Evolutionary conservation across 2,329 filamentous ascomycete genomes (phyloP), one percentile per base, ranked within the genome.

Genomic region (Ophiocordyceps sinensis): DNA sequence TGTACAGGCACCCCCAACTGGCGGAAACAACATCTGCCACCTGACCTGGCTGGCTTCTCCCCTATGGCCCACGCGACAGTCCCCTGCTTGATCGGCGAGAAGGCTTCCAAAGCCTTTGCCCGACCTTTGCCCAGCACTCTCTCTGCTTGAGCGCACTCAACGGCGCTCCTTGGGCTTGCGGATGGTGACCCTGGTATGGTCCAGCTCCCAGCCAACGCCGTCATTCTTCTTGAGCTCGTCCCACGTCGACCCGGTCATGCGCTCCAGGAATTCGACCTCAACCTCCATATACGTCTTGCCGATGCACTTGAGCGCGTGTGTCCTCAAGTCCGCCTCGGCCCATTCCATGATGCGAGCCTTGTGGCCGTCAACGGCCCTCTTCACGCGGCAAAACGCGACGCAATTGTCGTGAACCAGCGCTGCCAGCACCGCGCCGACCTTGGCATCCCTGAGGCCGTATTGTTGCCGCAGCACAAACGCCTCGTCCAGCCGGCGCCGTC

Each of bases 351-450:
- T 64, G 42, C 78, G 76, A 31, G 80, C 74, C 57, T 82, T 75
- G 60, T 94, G 83, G 9, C 84, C 85, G 63, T 95, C 86, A 28
- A 91, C 85, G 42, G 68, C 72, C 47, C 70, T 69, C 61, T 77
- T 79, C 37, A 83, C 65, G 47, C 75, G 72, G 67, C 82, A 83
- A 57, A 94, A 95, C 12, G 73, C 58, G 29, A 86, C 70, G 67
- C 85, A 96, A 56, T 96, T 84, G 52, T 91, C 86, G 47, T 81
- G 79, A 11, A 82, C 76, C 39, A 98, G 58, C 6, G 85, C 77
- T 15, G 65, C 64, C 14, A 98, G 65, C 23, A 84, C 71, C 5
- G 66, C 66, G 51, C 85, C 78, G 1, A 95, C 69, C 41, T 79
- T 75, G n/a, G 68, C 57, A 54, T 86, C 85, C 37, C 66, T 66